Evolutionary conservation across 805 yeast species (phyloP).

Genomic region (Candida koratica): DNA sequence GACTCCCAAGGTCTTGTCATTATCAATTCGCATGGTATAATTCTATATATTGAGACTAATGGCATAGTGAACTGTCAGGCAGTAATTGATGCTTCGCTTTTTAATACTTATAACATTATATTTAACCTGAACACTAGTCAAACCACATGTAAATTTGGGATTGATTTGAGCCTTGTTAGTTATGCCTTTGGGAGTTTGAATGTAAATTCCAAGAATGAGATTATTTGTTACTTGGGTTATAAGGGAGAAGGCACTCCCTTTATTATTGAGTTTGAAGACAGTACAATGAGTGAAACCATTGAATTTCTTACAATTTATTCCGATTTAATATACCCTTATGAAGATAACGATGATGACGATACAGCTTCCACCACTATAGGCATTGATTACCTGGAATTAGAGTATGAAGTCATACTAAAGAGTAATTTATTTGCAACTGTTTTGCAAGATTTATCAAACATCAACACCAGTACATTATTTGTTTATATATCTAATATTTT

Average conservation of each 20-base stretch:
- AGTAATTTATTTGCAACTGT: slow-evolving; percentile 36
- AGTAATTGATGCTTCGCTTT: slow-evolving; percentile 35
- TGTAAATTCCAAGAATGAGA: slow-evolving; percentile 18
- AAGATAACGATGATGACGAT: slow-evolving; percentile 17
- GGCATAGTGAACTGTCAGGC: slow-evolving; percentile 34
- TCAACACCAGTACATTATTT: slow-evolving; percentile 34
- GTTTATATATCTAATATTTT: slow-evolving; percentile 26
- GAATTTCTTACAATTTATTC: slow-evolving; percentile 38
- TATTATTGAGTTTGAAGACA: slow-evolving; percentile 40
- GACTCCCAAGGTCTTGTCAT: slow-evolving; percentile 33
- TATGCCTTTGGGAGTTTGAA: slow-evolving; percentile 36
- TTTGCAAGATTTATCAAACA: slow-evolving; percentile 33
- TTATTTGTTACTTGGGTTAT: slow-evolving; percentile 34
- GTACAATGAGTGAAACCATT: slow-evolving; percentile 36
- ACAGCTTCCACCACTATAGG: slow-evolving; percentile 13
- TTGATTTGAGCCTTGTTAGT: slow-evolving; percentile 33
- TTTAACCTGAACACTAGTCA: slow-evolving; percentile 2
- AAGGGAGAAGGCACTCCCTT: slow-evolving; percentile 39
- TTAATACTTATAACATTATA: slow-evolving; percentile 25
- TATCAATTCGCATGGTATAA: slow-evolving; percentile 29
- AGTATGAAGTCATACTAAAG: slow-evolving; percentile 35
- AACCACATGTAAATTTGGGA: slow-evolving; percentile 23
- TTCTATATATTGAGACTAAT: slow-evolving; percentile 33
- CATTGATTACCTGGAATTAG: slow-evolving; percentile 29
- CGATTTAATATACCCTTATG: slow-evolving; percentile 27